A percentile compares a stretch with the other conserved stretches of the same genome.
These are phyloP conservation scores for Kodamaea alishanica DNA, from an alignment of 1,139 yeast species.

Conservation along the genomic window DNA sequence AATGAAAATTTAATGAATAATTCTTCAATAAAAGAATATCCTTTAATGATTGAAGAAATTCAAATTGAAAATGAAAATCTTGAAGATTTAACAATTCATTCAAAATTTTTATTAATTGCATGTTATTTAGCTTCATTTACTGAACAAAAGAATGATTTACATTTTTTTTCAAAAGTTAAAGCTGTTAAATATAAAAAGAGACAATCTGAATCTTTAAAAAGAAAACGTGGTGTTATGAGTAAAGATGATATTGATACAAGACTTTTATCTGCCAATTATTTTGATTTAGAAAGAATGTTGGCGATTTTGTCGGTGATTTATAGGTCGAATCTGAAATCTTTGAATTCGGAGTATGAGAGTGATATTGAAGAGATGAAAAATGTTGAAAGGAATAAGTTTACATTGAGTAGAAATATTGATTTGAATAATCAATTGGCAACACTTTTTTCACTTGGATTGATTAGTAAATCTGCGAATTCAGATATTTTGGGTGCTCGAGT, in stretches of 20 bases:
- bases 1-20: conserved; percentile 39
- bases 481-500: conserved; percentile 62
- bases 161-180: conserved; percentile 57
- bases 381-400: conserved; percentile 30
- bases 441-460: conserved; percentile 50
- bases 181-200: conserved; percentile 40
- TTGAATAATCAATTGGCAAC: conserved; percentile 60
- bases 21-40: conserved; percentile 28
- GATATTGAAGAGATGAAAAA: conserved; percentile 30
- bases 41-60: conserved; percentile 18
- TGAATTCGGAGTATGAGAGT: conserved; percentile 21
- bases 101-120: conserved; percentile 63
- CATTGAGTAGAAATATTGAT: conserved; percentile 42
- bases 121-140: conserved; percentile 69
- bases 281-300: conserved; percentile 64
- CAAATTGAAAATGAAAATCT: conserved; percentile 16
- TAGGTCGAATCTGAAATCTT: conserved; percentile 33
- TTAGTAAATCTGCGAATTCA: conserved; percentile 46
- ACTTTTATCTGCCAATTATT: conserved; percentile 55
- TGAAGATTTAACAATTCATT: conserved; percentile 47
- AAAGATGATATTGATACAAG: conserved; percentile 49
- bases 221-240: conserved; percentile 34
- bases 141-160: conserved; percentile 56
- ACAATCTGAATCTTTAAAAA: conserved; percentile 24
- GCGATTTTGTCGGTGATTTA: conserved; percentile 64